Percentiles rank a stretch among this genome's conserved stretches.
Conservation (phyloP, 129 eudicot species). For the Flaveria robusta region DNA sequence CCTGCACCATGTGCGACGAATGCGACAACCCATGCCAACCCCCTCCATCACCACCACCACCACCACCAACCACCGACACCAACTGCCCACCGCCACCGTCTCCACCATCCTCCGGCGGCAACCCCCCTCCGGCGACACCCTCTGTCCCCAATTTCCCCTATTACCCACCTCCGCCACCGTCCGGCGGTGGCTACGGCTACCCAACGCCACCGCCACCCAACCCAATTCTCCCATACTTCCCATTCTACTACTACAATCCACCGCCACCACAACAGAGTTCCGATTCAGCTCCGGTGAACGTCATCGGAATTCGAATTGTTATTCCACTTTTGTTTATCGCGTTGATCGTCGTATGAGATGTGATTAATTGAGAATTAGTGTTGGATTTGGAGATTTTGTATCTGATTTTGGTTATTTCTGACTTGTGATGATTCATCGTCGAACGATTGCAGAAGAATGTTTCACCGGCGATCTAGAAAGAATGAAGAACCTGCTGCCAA, state of each 20-base stretch:
- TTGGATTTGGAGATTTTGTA: background rate
- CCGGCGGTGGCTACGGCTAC: slow-evolving; percentile 9
- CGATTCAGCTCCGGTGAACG: slow-evolving; percentile 16
- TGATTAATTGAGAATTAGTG: background rate
- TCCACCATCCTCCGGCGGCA: slow-evolving; percentile 15
- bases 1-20: slow-evolving; percentile 73
- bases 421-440: background rate
- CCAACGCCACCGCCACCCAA: slow-evolving; percentile 11
- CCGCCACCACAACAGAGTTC: slow-evolving; percentile 39
- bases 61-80: slow-evolving; percentile 30
- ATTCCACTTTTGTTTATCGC: slow-evolving; percentile 12
- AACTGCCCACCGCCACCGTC: slow-evolving; percentile 57
- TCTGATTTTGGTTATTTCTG: background rate
- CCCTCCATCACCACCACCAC: slow-evolving; percentile 49
- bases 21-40: slow-evolving; percentile 78
- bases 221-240: slow-evolving; percentile 28
- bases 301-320: slow-evolving; percentile 5
- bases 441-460: slow-evolving; percentile 27
- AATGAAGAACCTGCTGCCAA: slow-evolving; percentile 8
- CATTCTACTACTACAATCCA: slow-evolving; percentile 58
- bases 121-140: slow-evolving; percentile 40
- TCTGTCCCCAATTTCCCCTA: slow-evolving; percentile 38
- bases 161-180: slow-evolving; percentile 46
- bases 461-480: background rate
- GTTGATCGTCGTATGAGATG: background rate